Base-by-base conservation (phyloP, 2,329 filamentous ascomycete genomes). In the Whalleya microplaca region DNA sequence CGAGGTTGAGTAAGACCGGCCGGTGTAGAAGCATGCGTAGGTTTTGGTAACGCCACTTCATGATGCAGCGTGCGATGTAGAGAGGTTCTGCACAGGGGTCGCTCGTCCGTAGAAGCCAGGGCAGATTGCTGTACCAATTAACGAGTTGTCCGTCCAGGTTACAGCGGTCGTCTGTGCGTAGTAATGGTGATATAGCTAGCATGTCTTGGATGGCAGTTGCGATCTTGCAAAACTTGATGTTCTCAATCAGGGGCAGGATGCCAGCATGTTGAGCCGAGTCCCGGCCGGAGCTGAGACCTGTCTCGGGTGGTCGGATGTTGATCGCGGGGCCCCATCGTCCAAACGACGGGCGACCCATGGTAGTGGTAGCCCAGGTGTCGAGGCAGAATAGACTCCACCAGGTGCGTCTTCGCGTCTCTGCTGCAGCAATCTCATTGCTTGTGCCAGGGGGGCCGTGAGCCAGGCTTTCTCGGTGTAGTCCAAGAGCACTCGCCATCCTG, bases 1-100 rank as follows among this genome's bases (percentile, higher is more conserved):
- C 79, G 66, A 89, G 76, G 73, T 84, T 88, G 5, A 93, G 80
- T 1, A 94, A 78, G 0, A 88, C 85, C 0, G 90, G 89, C 2
- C 90, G 81, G 71, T 92, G 87, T 20, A 93, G 82, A 1, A 93
- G 81, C 73, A 92, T 88, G 45, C 89, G 86, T 45, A 92, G 81
- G 65, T 91, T 92, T 68, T 90, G 86, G 69, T 90, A 93, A 14
- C 90, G 83, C 90, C 90, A 93, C 71, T 90, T 89, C 87, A 92
- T 91, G 64, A 92, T 83, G 61, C 85, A 85, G 48, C 89, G 82
- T 0, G 87, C 84, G 47, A 88, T 87, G 61, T 85, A 85, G 18
- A 92, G 81, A 2, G 87, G 84, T 63, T 90, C 87, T 0, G 88
- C 85, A 67, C 87, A 90, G 9, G 87, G 84, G 53, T 91, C 86